Evolutionary conservation across 495 filamentous ascomycete genomes (phyloP).

Genomic region (Melanomma pulvis-pyrius): DNA sequence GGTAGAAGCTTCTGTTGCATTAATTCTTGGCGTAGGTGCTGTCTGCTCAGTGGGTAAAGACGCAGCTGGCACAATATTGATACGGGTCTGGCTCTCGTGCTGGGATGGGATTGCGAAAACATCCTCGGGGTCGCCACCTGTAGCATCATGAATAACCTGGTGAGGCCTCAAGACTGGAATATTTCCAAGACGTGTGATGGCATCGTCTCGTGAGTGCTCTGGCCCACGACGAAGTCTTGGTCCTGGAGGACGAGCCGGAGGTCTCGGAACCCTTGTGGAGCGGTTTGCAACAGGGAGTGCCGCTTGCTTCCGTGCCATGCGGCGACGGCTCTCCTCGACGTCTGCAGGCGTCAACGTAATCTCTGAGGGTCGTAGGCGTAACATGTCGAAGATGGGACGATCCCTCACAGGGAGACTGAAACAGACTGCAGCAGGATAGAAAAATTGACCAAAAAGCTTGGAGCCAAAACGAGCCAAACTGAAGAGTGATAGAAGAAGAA

Average conservation of each 20-base stretch:
- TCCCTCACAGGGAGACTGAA: not conserved
- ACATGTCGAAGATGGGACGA: slow-evolving; percentile 22
- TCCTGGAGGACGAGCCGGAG: not conserved
- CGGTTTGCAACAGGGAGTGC: slow-evolving; percentile 3
- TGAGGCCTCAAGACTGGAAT: slow-evolving; percentile 24
- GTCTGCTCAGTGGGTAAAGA: not conserved
- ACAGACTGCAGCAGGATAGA: not conserved
- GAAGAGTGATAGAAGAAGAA: not conserved
- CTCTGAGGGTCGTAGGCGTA: slow-evolving; percentile 37
- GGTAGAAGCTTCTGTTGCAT: not conserved
- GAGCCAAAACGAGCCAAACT: not conserved
- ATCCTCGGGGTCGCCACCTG: slow-evolving; percentile 11
- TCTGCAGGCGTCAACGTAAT: slow-evolving; percentile 39
- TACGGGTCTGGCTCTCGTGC: not conserved
- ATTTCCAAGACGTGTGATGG: slow-evolving; percentile 26
- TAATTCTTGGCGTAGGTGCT: not conserved
- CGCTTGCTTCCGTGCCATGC: slow-evolving; percentile 25
- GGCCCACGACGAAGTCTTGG: slow-evolving; percentile 32
- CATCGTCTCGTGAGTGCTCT: slow-evolving; percentile 30
- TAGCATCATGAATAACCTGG: slow-evolving; percentile 3
- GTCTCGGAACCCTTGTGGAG: not conserved
- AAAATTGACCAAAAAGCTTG: not conserved
- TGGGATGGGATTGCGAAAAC: not conserved
- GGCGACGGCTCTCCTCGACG: slow-evolving; percentile 30
- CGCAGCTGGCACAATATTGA: not conserved